Evolutionary conservation across 2,329 filamentous ascomycete species (phyloP).

Genomic region (Cladosporium sphaerospermum): DNA sequence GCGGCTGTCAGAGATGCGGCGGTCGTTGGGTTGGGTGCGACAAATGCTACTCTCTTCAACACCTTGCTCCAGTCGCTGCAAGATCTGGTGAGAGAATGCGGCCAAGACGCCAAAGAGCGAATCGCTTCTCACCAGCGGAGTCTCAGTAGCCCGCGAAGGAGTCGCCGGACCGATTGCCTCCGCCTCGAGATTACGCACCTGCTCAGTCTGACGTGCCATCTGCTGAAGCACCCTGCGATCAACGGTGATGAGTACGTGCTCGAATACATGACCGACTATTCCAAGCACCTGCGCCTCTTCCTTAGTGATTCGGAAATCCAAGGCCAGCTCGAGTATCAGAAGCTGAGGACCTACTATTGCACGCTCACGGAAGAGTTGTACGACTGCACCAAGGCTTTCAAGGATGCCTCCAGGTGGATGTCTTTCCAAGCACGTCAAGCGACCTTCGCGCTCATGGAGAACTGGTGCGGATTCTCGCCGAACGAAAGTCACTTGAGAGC

Average conservation of each 20-base stretch:
- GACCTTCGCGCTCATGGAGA: slow-evolving; percentile 93
- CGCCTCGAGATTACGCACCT: slow-evolving; percentile 94
- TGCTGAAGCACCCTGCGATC: slow-evolving; percentile 70
- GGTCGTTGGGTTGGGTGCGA: slow-evolving; percentile 84
- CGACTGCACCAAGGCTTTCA: slow-evolving; percentile 78
- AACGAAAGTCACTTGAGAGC: slow-evolving; percentile 77
- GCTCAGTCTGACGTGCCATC: slow-evolving; percentile 88
- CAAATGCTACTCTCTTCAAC: slow-evolving; percentile 89
- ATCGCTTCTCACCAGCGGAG: slow-evolving; percentile 72
- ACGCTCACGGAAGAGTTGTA: slow-evolving; percentile 89
- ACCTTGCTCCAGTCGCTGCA: slow-evolving; percentile 86
- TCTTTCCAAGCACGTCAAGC: slow-evolving; percentile 95
- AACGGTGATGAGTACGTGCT: slow-evolving; percentile 78
- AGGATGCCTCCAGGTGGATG: slow-evolving; percentile 87
- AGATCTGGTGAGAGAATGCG: slow-evolving; percentile 76
- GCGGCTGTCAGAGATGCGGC: slow-evolving; percentile 81
- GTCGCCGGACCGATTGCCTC: slow-evolving; percentile 75
- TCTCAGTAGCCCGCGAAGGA: slow-evolving; percentile 73
- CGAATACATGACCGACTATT: slow-evolving; percentile 79
- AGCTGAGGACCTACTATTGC: slow-evolving; percentile 86
- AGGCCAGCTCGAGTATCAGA: slow-evolving; percentile 90
- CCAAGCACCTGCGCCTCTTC: slow-evolving; percentile 88
- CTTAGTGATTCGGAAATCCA: slow-evolving; percentile 92
- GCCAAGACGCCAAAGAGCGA: slow-evolving; percentile 78
- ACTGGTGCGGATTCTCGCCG: slow-evolving; percentile 96